Conservation (phyloP, 164 flowering plant genomes). For the Kingdonia uniflora region DNA sequence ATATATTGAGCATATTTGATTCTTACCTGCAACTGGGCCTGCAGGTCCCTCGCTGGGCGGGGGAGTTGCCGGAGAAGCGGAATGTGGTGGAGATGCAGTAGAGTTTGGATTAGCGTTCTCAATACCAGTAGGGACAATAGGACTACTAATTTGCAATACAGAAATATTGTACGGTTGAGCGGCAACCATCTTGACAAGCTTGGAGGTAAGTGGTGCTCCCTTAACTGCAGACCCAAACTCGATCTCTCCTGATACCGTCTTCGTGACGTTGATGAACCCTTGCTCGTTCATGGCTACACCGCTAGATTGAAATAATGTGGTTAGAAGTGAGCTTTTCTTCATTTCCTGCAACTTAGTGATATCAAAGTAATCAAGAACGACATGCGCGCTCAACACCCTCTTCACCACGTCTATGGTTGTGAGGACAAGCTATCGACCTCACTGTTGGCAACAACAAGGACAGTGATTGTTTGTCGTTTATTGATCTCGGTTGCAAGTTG, state of each 20-base stretch:
- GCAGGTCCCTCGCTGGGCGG: not conserved
- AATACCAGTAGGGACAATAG: conserved; percentile 30
- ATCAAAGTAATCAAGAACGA: conserved; percentile 60
- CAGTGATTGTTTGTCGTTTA: conserved; percentile 45
- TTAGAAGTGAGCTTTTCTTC: conserved; percentile 20
- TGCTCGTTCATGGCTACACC: conserved; percentile 30
- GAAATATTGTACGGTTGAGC: conserved; percentile 55
- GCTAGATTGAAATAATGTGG: conserved; percentile 51
- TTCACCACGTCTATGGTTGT: conserved; percentile 13
- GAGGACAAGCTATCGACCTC: conserved; percentile 22
- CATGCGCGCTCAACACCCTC: conserved; percentile 41
- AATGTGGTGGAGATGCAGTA: conserved; percentile 11
- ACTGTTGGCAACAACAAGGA: conserved; percentile 41
- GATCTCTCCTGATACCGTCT: conserved; percentile 16
- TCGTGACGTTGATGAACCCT: conserved; percentile 49
- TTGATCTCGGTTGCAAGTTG: conserved; percentile 37
- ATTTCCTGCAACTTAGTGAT: conserved; percentile 23
- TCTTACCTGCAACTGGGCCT: too few species aligned
- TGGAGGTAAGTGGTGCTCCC: conserved; percentile 27
- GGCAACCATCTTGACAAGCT: conserved; percentile 23
- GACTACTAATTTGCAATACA: conserved; percentile 35
- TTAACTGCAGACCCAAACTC: conserved; percentile 41
- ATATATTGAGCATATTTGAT: too few species aligned
- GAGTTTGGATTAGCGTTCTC: conserved; percentile 11
- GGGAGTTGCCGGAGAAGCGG: conserved; percentile 8